Conservation (phyloP, 495 filamentous ascomycete species). For the Friedmanniomyces simplex region DNA sequence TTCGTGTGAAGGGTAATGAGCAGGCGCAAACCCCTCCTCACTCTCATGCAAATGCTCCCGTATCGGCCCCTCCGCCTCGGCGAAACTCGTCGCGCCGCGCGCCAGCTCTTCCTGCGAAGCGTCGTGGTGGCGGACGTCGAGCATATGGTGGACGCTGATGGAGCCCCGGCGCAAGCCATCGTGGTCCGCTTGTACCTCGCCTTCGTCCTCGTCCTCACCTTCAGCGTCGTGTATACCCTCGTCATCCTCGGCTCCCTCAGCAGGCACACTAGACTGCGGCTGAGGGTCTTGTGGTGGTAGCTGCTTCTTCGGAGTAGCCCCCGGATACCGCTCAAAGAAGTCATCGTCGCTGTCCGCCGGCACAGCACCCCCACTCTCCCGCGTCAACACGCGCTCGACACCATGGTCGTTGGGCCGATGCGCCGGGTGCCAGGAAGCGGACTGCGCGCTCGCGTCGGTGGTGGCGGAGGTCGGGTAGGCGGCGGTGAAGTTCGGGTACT, state of each 20-base stretch:
- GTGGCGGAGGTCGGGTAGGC: constrained; percentile 2
- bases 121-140: neutral
- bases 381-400: neutral
- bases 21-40: neutral
- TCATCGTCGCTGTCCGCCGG: constrained; percentile 23
- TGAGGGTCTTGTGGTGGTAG: too few relatives aligned
- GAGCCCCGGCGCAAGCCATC: neutral
- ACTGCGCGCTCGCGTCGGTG: neutral
- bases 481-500: constrained; percentile 4
- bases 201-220: neutral
- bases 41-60: neutral
- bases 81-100: neutral
- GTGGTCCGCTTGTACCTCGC: neutral
- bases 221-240: neutral
- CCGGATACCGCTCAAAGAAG: constrained; percentile 29
- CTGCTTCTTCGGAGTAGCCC: constrained; percentile 12
- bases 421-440: constrained; percentile 20
- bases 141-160: neutral
- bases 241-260: neutral
- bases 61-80: neutral
- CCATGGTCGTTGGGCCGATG: neutral
- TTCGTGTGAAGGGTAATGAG: neutral
- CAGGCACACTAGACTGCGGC: neutral
- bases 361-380: neutral
- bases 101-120: neutral